These are phyloP conservation scores for Vanrija humicola DNA, from an alignment of 1,284 basidiomycete genomes.

Conservation along the genomic window DNA sequence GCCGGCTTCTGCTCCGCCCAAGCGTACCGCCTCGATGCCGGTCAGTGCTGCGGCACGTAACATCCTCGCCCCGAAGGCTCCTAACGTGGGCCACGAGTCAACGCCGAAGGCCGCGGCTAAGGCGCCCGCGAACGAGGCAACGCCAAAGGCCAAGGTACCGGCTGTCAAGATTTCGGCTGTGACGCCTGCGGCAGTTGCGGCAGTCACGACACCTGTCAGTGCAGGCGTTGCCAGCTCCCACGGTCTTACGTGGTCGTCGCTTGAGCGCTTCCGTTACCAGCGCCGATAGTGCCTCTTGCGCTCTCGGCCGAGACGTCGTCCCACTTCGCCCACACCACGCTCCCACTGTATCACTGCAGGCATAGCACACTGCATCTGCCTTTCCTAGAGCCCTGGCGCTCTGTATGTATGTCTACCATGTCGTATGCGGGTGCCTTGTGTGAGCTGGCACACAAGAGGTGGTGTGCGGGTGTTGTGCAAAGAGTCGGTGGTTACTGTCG, in stretches of 20 bases:
- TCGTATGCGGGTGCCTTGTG: background rate
- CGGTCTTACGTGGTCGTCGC: slow-evolving; percentile 10
- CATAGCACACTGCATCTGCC: slow-evolving; percentile 20
- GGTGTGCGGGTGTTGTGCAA: too few relatives aligned
- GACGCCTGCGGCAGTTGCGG: background rate
- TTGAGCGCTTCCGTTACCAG: slow-evolving; percentile 16
- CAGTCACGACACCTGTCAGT: too few relatives aligned
- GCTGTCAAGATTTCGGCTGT: background rate
- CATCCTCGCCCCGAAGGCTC: background rate
- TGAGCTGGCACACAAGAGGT: too few relatives aligned
- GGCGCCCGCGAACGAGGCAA: background rate
- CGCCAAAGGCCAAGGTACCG: background rate
- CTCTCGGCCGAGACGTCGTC: too few relatives aligned
- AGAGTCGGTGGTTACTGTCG: too few relatives aligned
- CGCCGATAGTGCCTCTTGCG: background rate
- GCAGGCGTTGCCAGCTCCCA: background rate
- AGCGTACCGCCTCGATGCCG: background rate
- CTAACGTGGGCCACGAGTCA: background rate
- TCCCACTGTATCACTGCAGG: background rate
- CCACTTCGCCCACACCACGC: too few relatives aligned
- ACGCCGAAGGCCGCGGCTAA: background rate
- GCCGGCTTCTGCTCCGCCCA: background rate
- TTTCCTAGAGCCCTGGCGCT: too few relatives aligned
- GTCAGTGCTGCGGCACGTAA: background rate
- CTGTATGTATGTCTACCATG: background rate